Conservation (phyloP, 257 asterid genomes). For the Solanum pinnatisectum region DNA sequence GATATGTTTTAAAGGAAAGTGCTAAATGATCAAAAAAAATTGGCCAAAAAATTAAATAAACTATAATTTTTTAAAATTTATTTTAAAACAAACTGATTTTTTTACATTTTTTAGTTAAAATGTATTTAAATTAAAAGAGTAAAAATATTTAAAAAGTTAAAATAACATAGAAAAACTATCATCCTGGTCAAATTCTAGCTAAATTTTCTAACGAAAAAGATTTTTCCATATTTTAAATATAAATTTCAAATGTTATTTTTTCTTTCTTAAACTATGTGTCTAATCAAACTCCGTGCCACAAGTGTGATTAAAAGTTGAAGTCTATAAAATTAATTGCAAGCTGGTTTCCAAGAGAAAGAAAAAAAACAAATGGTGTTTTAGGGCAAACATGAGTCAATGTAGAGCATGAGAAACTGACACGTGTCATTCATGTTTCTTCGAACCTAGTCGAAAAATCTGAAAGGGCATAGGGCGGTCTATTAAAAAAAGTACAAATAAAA, state of each 20-base stretch:
- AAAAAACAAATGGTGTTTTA: background rate
- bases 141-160: too few relatives aligned
- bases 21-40: too few relatives aligned
- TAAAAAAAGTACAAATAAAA: too few relatives aligned
- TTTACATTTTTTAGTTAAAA: too few relatives aligned
- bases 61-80: too few relatives aligned
- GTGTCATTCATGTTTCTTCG: slow-evolving; percentile 29
- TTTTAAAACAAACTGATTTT: too few relatives aligned
- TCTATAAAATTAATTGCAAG: background rate
- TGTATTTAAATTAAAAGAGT: too few relatives aligned
- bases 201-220: too few relatives aligned
- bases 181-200: too few relatives aligned
- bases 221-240: background rate
- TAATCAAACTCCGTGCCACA: background rate
- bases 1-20: too few relatives aligned
- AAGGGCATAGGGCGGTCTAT: slow-evolving; percentile 13
- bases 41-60: too few relatives aligned
- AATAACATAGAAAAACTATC: too few relatives aligned
- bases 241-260: background rate
- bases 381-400: slow-evolving; percentile 4
- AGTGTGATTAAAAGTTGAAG: background rate
- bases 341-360: background rate
- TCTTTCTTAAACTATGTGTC: background rate
- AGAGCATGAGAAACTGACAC: slow-evolving; percentile 6
- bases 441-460: slow-evolving; percentile 31